Percentiles rank a stretch among this genome's conserved stretches.
Conservation (phyloP, 768 basidiomycete genomes). For the Pisolithus tinctorius region DNA sequence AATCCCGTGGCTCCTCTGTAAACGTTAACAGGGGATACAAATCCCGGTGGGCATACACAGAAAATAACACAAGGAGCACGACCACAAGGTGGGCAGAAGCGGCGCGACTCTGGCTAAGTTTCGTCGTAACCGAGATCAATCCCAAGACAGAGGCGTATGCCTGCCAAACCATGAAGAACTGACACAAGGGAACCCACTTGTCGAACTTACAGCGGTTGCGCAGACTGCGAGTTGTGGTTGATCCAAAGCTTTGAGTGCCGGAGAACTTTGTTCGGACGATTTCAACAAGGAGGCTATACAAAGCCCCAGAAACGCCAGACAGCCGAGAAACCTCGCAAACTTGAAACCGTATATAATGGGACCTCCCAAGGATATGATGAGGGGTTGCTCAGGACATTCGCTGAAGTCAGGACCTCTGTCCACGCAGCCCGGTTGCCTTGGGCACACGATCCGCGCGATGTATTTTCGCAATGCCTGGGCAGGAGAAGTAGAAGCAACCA, state of each 20-base stretch:
- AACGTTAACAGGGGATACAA: constrained; percentile 55
- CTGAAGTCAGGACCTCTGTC: background rate
- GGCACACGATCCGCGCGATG: background rate
- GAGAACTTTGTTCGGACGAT: background rate
- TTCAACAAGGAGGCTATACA: constrained; percentile 1
- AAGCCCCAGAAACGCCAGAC: constrained; percentile 16
- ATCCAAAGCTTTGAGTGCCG: background rate
- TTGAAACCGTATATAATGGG: constrained; percentile 17
- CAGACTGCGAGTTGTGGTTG: constrained; percentile 8
- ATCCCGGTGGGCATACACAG: constrained; percentile 50
- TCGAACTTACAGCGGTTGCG: constrained; percentile 9
- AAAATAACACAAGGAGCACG: constrained; percentile 41
- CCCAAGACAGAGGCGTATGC: constrained; percentile 36
- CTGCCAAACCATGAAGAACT: constrained; percentile 17
- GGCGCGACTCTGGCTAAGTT: constrained; percentile 24
- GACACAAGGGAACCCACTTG: background rate
- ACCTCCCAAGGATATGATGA: constrained; percentile 16
- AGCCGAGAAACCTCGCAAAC: constrained; percentile 14
- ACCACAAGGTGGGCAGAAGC: constrained; percentile 37
- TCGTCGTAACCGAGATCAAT: constrained; percentile 29
- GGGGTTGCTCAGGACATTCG: background rate
- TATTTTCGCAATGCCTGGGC: background rate
- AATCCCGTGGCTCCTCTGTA: constrained; percentile 43
- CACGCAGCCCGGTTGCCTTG: background rate
- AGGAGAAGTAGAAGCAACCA: constrained; percentile 3